A percentile compares a stretch with the other conserved stretches of the same genome.
phyloP scores from a whole-genome alignment of 2,329 filamentous ascomycete genomes.

The Zasmidium angulare region DNA sequence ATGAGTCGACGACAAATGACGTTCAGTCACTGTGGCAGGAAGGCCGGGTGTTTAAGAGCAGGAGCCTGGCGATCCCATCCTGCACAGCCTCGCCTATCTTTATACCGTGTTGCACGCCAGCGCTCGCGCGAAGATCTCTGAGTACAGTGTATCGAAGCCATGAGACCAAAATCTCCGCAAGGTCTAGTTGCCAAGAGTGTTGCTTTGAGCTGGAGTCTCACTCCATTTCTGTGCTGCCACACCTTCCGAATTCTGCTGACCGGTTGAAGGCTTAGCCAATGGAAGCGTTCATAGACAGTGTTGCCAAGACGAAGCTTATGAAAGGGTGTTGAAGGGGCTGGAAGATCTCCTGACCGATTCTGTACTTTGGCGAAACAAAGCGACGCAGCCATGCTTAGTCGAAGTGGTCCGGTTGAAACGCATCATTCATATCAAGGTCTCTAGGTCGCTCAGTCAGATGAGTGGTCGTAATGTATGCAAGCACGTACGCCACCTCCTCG shows the following conservation, averaged over 20 bases:
- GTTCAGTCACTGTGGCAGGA: too few relatives aligned
- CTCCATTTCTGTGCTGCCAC: not conserved
- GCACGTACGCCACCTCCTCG: too few relatives aligned
- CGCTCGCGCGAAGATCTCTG: not conserved
- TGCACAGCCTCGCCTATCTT: too few relatives aligned
- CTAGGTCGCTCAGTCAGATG: too few relatives aligned
- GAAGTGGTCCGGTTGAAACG: too few relatives aligned
- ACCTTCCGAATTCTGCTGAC: not conserved
- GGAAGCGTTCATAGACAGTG: too few relatives aligned
- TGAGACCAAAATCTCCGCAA: not conserved
- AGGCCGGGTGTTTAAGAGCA: too few relatives aligned
- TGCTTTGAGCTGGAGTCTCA: not conserved
- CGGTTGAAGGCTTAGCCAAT: not conserved
- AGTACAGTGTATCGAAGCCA: not conserved
- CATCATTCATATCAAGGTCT: too few relatives aligned
- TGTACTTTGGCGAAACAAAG: not conserved
- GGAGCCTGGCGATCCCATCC: too few relatives aligned
- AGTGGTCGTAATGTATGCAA: too few relatives aligned
- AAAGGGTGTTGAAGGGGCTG: not conserved
- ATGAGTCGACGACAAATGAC: too few relatives aligned
- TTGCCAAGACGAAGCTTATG: not conserved
- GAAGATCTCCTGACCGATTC: not conserved
- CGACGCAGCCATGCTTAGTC: not conserved
- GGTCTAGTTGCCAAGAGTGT: not conserved
- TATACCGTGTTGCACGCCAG: too few relatives aligned